Conservation (phyloP, 257 asterid genomes). For the Oldenlandia corymbosa region DNA sequence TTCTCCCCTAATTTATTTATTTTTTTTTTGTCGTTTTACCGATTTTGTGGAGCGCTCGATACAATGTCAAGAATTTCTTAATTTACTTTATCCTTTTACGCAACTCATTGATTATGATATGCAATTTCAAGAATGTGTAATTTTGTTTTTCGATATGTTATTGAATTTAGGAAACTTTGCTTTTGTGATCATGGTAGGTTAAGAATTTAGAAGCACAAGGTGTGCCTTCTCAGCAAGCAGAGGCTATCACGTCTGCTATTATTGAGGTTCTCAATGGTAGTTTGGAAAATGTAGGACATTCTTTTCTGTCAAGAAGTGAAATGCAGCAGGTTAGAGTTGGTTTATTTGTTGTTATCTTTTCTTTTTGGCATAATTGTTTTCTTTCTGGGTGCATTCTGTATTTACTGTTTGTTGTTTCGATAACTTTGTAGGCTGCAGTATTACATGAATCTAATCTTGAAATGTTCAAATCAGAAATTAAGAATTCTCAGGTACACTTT, state of each 20-base stretch:
- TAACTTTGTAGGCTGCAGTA: slow-evolving; percentile 35
- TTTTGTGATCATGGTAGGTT: slow-evolving; percentile 29
- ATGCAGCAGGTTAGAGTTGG: slow-evolving; percentile 52
- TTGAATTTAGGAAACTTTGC: neutral
- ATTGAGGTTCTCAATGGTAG: slow-evolving; percentile 49
- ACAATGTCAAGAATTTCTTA: too few species aligned
- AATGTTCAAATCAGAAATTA: slow-evolving; percentile 51
- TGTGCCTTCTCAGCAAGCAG: slow-evolving; percentile 52
- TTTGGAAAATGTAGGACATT: slow-evolving; percentile 44
- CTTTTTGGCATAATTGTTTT: neutral
- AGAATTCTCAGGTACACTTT: slow-evolving; percentile 51
- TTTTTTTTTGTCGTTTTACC: too few species aligned
- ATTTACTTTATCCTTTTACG: too few species aligned
- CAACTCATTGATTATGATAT: too few species aligned
- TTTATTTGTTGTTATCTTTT: neutral
- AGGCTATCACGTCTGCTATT: slow-evolving; percentile 60
- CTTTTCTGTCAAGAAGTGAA: slow-evolving; percentile 41
- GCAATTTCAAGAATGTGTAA: too few species aligned
- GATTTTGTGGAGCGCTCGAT: too few species aligned
- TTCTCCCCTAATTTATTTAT: too few species aligned
- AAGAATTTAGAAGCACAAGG: slow-evolving; percentile 61
- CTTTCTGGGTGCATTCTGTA: neutral
- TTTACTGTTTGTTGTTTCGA: slow-evolving; percentile 3
- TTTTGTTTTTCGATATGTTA: too few species aligned
- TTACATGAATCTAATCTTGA: slow-evolving; percentile 41